Conservation (phyloP, 2,329 filamentous ascomycete genomes). For the Biscogniauxia marginata region DNA sequence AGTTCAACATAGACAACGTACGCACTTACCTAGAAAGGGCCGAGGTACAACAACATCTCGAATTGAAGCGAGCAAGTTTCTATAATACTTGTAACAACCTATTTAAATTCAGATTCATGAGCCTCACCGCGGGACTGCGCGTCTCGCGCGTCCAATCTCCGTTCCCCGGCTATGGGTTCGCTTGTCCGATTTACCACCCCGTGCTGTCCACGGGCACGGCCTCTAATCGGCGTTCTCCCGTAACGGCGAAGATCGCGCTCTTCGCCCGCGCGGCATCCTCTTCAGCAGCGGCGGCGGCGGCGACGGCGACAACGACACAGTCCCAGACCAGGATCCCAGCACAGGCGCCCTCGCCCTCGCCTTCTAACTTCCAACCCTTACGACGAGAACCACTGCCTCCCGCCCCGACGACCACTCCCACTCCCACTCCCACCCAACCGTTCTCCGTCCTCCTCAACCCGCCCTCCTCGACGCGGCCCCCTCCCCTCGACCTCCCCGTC, state of each 20-base stretch:
- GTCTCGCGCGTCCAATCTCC: neutral
- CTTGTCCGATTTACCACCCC: neutral
- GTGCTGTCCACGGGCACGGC: neutral
- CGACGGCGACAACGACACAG: neutral
- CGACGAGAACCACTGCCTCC: too few species aligned
- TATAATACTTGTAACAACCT: neutral
- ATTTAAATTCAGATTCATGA: neutral
- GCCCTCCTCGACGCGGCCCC: constrained; percentile 69
- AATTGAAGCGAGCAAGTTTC: neutral
- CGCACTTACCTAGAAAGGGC: too few species aligned
- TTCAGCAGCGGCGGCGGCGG: neutral
- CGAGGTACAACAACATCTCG: too few species aligned
- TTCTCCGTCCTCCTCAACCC: constrained; percentile 59
- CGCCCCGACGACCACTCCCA: neutral
- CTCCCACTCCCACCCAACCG: neutral
- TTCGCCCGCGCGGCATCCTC: neutral
- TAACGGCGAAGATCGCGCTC: too few species aligned
- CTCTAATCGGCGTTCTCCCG: too few species aligned
- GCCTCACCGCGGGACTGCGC: neutral
- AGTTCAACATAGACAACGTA: too few species aligned
- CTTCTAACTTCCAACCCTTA: neutral
- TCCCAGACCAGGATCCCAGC: constrained; percentile 4
- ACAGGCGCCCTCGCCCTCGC: constrained; percentile 4
- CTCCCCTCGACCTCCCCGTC: constrained; percentile 62
- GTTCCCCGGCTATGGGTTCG: neutral